These are phyloP conservation scores for Actinidia chinensis DNA, from an alignment of 179 eudicot genomes.

Conservation along the genomic window DNA sequence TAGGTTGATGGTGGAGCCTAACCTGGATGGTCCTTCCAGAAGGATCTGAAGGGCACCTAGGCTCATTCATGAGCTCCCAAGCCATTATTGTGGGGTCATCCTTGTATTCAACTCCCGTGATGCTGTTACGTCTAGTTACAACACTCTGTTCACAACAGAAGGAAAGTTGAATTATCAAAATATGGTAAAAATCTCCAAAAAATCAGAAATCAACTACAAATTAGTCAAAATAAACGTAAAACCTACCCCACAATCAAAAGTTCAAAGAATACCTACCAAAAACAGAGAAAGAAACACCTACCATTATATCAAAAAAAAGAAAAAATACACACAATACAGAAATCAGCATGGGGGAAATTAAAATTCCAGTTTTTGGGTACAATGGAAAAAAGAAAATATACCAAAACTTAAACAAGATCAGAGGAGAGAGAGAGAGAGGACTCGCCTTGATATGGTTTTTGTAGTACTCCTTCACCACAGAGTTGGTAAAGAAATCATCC, in stretches of 20 bases:
- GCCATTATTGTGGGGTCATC: slow-evolving; percentile 36
- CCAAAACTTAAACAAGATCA: too few relatives aligned
- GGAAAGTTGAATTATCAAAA: too few relatives aligned
- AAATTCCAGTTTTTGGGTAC: not conserved
- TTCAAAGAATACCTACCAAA: not conserved
- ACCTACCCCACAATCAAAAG: not conserved
- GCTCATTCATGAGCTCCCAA: slow-evolving; percentile 42
- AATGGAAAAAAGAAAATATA: not conserved
- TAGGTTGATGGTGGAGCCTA: not conserved
- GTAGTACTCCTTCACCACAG: slow-evolving; percentile 14
- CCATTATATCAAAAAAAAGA: not conserved
- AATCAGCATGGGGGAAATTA: too few relatives aligned
- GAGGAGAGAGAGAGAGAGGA: not conserved
- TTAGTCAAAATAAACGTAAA: not conserved
- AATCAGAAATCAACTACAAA: not conserved
- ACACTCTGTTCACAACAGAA: slow-evolving; percentile 15
- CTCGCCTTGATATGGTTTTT: slow-evolving; percentile 15
- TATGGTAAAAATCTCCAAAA: not conserved
- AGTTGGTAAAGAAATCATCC: slow-evolving; percentile 17
- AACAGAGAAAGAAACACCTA: not conserved
- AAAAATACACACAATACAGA: too few relatives aligned
- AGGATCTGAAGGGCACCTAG: slow-evolving; percentile 28
- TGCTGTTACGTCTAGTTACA: slow-evolving; percentile 28
- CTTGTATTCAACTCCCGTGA: slow-evolving; percentile 24
- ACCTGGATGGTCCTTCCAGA: slow-evolving; percentile 33